Conservation (phyloP, 768 basidiomycete genomes). For the Tulasnella sp. region DNA sequence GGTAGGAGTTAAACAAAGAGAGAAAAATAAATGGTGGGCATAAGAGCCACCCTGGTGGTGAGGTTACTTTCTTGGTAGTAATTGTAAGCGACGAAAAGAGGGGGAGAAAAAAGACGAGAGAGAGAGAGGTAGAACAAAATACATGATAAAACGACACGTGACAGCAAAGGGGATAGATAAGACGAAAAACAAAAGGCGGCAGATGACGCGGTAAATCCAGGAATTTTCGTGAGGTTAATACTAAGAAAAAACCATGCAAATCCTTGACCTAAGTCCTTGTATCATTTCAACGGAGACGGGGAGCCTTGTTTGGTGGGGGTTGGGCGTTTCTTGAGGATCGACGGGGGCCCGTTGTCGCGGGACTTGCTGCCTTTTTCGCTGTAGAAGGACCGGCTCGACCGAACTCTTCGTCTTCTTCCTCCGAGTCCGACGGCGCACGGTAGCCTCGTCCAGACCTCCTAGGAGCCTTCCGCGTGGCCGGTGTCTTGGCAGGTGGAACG, state of each 20-base stretch:
- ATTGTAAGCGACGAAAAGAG: neutral
- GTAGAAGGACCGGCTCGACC: constrained; percentile 27
- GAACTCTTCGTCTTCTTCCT: constrained; percentile 17
- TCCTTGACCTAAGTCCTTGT: neutral
- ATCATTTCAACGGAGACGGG: neutral
- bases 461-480: neutral
- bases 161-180: neutral
- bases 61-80: neutral
- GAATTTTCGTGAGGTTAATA: neutral
- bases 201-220: neutral
- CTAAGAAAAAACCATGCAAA: neutral
- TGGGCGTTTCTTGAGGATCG: constrained; percentile 8
- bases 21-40: neutral
- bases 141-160: neutral
- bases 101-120: neutral
- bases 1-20: neutral
- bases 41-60: neutral
- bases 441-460: neutral
- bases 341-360: constrained; percentile 3
- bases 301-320: constrained; percentile 18
- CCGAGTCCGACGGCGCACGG: constrained; percentile 18
- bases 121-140: neutral
- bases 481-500: neutral
- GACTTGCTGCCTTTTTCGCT: neutral
- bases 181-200: constrained; percentile 1